Base-by-base conservation (phyloP, 2,329 filamentous ascomycete species). In the Chaetomiaceae sp. region DNA sequence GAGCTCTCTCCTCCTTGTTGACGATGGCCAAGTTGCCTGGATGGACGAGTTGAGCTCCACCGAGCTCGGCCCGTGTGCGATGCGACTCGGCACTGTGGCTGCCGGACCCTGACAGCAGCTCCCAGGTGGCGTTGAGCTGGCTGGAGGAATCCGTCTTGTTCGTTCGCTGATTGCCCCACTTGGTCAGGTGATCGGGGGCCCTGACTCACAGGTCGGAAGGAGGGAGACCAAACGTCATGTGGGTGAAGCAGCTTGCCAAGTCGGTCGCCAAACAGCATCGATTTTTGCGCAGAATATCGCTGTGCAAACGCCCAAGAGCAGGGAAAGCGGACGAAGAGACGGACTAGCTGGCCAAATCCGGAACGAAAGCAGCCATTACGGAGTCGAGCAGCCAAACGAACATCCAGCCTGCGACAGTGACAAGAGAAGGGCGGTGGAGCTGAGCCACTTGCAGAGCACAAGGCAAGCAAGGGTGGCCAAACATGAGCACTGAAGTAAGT, bases 401-500 rank as follows among this genome's bases (percentile, higher is more conserved):
- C 44, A 16, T 17, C 16, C 42, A 35, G 20, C 21, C 14, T 4
- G 37, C 19, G 5, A 31, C 10, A 23, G 37, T n/a, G 5, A 31
- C 10, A 23, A 44, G 42, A 50, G 48, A 50, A 53, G 50, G 53
- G 37, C 55, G 50, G 55, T 57, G 55, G 56, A 55, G 53, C n/a
- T 44, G 54, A 30, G 49, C 40, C 46, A 48, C 50, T 47, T 44
- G 17, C 16, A 51, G 42, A 53, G 45, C 43, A 44, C 53, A 34
- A n/a, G n/a, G n/a, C n/a, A n/a, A n/a, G n/a, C n/a, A n/a, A 40
- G 45, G 44, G 50, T 51, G 53, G 51, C 52, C 60, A 60, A 66
- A 61, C 49, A 67, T 67, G 65, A 64, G 62, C 58, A 58, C 62
- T 55, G 62, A 63, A 61, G 65, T 67, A 63, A 63, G 65, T 65